phyloP scores from a whole-genome alignment of 225 moss, liverwort and hornwort species.

The Takakia lepidozioides region DNA sequence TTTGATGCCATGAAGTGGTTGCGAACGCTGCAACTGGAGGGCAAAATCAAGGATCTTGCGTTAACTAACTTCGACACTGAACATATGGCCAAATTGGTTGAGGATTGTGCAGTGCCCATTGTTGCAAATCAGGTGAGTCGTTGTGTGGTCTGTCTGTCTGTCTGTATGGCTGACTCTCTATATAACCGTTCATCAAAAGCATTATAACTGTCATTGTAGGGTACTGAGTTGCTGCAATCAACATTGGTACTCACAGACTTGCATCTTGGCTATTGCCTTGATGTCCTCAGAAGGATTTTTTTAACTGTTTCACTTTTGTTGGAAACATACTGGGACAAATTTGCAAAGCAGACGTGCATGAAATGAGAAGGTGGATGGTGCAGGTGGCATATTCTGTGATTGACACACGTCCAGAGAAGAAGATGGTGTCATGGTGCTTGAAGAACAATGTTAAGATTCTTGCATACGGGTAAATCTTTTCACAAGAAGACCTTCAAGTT shows the following conservation, averaged over 20 bases:
- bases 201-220: too few relatives aligned
- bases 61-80: constrained; percentile 55
- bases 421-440: constrained; percentile 52
- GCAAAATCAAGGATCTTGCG: constrained; percentile 52
- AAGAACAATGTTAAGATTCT: constrained; percentile 46
- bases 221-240: too few relatives aligned
- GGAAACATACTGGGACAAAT: too few relatives aligned
- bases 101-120: constrained; percentile 28
- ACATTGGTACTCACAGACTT: too few relatives aligned
- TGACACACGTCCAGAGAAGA: constrained; percentile 47
- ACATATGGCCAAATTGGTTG: constrained; percentile 43
- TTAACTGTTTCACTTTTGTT: too few relatives aligned
- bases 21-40: constrained; percentile 29
- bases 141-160: too few relatives aligned
- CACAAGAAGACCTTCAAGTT: too few relatives aligned
- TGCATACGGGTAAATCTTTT: constrained; percentile 29
- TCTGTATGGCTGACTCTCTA: too few relatives aligned
- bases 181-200: too few relatives aligned
- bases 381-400: constrained; percentile 52
- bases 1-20: constrained; percentile 51
- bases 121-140: constrained; percentile 45
- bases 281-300: too few relatives aligned
- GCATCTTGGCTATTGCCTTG: too few relatives aligned
- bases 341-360: too few relatives aligned
- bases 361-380: constrained; percentile 2